These are phyloP conservation scores for Albizia julibrissin DNA, from an alignment of 306 rosid genomes.

Conservation along the genomic window DNA sequence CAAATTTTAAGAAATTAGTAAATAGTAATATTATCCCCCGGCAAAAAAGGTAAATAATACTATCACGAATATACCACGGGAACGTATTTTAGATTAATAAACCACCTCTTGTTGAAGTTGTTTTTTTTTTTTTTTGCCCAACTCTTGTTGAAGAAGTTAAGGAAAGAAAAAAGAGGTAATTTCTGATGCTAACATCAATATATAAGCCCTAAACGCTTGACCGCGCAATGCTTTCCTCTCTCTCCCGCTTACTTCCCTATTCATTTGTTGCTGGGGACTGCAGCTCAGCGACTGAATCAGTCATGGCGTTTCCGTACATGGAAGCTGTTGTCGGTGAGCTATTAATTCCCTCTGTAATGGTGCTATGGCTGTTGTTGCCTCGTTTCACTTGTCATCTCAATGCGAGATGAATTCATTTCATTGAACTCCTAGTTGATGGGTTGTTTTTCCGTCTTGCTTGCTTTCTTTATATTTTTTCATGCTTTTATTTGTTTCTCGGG, in stretches of 20 bases:
- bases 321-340: slow-evolving; percentile 89
- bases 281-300: background rate
- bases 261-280: background rate
- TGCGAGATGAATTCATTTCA: slow-evolving; percentile 19
- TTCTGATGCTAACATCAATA: background rate
- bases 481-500: background rate
- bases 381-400: background rate
- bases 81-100: too few species aligned
- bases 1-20: too few species aligned
- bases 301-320: slow-evolving; percentile 93
- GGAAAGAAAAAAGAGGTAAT: background rate
- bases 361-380: background rate
- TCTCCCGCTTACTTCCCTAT: background rate
- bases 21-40: too few species aligned
- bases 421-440: slow-evolving; percentile 2
- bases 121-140: too few species aligned
- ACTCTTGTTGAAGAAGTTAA: too few species aligned
- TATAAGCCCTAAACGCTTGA: background rate
- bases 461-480: background rate
- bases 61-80: too few species aligned
- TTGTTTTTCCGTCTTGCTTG: slow-evolving; percentile 14
- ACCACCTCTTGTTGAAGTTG: too few species aligned
- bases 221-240: background rate
- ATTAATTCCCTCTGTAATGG: background rate
- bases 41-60: too few species aligned